Conservation (phyloP, 23 red algal species). For the Gracilariopsis chorda region DNA sequence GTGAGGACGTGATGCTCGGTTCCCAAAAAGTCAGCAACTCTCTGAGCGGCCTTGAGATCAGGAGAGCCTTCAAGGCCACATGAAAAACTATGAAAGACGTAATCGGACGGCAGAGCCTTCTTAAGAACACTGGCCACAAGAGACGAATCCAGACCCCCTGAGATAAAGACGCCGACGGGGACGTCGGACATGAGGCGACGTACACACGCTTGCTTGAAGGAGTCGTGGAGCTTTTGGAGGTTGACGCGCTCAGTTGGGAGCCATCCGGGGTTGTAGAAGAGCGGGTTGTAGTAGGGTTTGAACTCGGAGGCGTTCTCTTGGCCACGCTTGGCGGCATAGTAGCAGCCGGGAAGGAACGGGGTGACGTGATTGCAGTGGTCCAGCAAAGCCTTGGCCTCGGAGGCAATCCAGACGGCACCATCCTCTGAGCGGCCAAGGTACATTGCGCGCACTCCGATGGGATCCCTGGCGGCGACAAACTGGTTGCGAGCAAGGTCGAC, state of each 20-base stretch:
- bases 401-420: constrained; percentile 84
- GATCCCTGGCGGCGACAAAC: constrained; percentile 91
- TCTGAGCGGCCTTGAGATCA: constrained; percentile 84
- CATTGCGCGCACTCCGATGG: constrained; percentile 87
- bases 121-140: constrained; percentile 88
- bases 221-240: constrained; percentile 76
- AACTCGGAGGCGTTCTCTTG: constrained; percentile 4
- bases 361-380: constrained; percentile 40
- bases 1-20: constrained; percentile 94
- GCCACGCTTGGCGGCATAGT: constrained; percentile 46
- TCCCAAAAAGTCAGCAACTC: constrained; percentile 88
- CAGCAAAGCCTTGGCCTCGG: constrained; percentile 78
- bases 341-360: constrained; percentile 54
- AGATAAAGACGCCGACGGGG: constrained; percentile 76
- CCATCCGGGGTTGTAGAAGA: constrained; percentile 72
- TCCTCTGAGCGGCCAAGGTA: constrained; percentile 74
- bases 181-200: constrained; percentile 85
- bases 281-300: constrained; percentile 70
- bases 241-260: constrained; percentile 74
- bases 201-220: constrained; percentile 44
- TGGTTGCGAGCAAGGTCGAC: constrained; percentile 72
- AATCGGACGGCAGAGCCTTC: constrained; percentile 64
- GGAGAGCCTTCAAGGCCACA: constrained; percentile 89
- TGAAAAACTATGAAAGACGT: constrained; percentile 78
- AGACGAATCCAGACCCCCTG: constrained; percentile 86